phyloP scores from a whole-genome alignment of 75 land plant genomes.

The Cryptomeria japonica region DNA sequence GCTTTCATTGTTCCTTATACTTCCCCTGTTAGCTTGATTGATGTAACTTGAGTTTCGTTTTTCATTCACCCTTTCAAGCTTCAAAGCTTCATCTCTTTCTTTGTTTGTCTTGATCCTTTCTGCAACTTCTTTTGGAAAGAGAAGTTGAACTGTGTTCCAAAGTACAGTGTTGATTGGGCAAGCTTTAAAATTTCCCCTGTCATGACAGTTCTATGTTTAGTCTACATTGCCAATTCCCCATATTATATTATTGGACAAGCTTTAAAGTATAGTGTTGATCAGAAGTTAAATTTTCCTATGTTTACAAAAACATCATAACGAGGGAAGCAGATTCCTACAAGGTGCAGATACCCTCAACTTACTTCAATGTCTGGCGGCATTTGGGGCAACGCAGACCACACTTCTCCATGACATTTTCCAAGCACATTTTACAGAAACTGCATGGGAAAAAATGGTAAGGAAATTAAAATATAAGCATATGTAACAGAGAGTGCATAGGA shows the following conservation, averaged over 20 bases:
- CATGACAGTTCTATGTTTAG: not conserved
- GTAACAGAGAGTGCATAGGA: constrained; percentile 72
- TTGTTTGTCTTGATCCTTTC: constrained; percentile 42
- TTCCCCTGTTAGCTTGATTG: not conserved
- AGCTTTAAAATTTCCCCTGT: constrained; percentile 17
- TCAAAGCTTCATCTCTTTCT: not conserved
- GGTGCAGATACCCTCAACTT: constrained; percentile 1
- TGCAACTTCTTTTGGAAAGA: constrained; percentile 80
- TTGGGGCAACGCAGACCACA: constrained; percentile 92
- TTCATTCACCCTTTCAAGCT: not conserved
- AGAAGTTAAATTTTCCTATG: not conserved
- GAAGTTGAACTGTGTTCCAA: constrained; percentile 94
- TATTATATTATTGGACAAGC: too few species aligned
- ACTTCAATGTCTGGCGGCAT: constrained; percentile 82
- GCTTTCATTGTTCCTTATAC: not conserved
- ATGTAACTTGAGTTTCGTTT: not conserved
- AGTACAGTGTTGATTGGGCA: constrained; percentile 88
- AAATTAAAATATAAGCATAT: constrained; percentile 45
- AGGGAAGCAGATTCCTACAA: not conserved
- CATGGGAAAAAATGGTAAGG: constrained; percentile 3
- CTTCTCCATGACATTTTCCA: constrained; percentile 68
- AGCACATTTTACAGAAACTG: constrained; percentile 91
- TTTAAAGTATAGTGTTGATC: too few species aligned
- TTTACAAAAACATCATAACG: not conserved
- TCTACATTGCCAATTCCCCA: not conserved